Conservation (phyloP, 306 rosid species). For the Casuarina cunninghamiana region DNA sequence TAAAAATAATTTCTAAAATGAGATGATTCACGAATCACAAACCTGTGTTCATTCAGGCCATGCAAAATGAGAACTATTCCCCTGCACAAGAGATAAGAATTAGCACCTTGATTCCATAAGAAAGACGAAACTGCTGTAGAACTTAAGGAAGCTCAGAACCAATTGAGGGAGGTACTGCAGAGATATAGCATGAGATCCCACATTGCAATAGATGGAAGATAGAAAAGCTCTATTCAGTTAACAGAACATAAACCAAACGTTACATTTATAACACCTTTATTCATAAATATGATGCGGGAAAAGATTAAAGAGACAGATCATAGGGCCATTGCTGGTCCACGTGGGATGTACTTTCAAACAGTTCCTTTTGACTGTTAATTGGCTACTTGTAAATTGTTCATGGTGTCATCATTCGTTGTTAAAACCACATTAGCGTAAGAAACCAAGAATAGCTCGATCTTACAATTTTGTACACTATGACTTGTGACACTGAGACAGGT, state of each 20-base stretch:
- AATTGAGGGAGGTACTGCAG: not conserved
- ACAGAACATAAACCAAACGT: not conserved
- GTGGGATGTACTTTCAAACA: not conserved
- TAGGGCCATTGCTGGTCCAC: not conserved
- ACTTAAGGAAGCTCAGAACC: not conserved
- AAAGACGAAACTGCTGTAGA: not conserved
- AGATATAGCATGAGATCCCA: not conserved
- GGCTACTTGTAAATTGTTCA: not conserved
- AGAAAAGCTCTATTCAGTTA: not conserved
- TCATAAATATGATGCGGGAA: not conserved
- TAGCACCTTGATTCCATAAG: slow-evolving; percentile 5
- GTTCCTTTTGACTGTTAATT: slow-evolving; percentile 2
- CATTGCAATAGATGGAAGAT: not conserved
- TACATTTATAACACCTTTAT: not conserved
- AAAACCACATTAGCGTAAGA: not conserved
- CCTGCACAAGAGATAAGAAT: slow-evolving; percentile 53
- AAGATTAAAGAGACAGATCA: not conserved
- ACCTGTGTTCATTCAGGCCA: slow-evolving; percentile 98
- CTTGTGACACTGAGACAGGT: not conserved
- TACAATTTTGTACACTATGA: not conserved
- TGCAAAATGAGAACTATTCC: slow-evolving; percentile 83
- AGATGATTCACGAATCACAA: slow-evolving; percentile 19
- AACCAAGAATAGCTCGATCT: not conserved
- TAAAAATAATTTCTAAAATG: slow-evolving; percentile 5
- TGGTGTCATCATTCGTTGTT: not conserved